Evolutionary conservation across 1,139 yeast species (phyloP).

Genomic region (Entelexis paramagnoliae): DNA sequence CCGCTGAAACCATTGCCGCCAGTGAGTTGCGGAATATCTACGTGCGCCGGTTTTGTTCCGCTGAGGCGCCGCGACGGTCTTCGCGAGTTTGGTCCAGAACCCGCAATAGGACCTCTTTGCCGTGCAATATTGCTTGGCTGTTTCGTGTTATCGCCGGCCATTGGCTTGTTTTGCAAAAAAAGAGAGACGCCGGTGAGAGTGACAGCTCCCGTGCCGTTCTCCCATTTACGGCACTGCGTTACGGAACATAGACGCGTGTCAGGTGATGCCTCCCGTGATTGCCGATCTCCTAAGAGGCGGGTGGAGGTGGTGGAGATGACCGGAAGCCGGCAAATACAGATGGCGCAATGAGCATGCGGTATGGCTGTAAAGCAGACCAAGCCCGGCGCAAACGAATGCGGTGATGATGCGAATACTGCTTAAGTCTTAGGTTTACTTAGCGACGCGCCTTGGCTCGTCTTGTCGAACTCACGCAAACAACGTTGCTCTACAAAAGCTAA

Average conservation of each 20-base stretch:
- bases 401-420: too few species aligned
- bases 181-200: neutral
- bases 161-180: neutral
- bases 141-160: constrained; percentile 1
- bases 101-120: neutral
- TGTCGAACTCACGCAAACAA: too few species aligned
- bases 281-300: neutral
- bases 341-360: too few species aligned
- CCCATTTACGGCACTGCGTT: neutral
- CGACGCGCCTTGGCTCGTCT: too few species aligned
- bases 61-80: constrained; percentile 17
- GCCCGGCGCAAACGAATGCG: too few species aligned
- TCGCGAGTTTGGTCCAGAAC: neutral
- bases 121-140: neutral
- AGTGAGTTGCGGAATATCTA: neutral
- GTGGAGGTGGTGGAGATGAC: neutral
- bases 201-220: neutral
- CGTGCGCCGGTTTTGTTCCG: constrained; percentile 4
- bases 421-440: too few species aligned
- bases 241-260: neutral
- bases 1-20: neutral
- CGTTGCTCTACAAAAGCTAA: too few species aligned
- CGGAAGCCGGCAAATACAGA: too few species aligned
- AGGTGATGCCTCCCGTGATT: neutral
- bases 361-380: too few species aligned